These are phyloP conservation scores for Neotropicomus parvogracilis DNA, from an alignment of 1,284 basidiomycete genomes.

Conservation along the genomic window DNA sequence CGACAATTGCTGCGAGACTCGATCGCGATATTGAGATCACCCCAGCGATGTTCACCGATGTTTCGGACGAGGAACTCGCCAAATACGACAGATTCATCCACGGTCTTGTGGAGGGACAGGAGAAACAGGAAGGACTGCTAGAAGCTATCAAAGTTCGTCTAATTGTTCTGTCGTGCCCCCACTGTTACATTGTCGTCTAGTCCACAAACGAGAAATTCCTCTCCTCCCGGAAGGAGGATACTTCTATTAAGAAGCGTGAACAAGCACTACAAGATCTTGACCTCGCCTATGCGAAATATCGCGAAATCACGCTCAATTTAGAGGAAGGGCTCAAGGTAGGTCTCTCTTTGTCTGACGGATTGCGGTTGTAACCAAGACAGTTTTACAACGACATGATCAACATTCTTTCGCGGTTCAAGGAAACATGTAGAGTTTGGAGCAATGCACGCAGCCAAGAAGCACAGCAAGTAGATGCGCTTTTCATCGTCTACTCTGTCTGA, in stretches of 20 bases:
- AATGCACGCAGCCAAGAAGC: conserved; percentile 66
- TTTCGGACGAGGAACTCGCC: conserved; percentile 72
- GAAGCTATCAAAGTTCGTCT: conserved; percentile 62
- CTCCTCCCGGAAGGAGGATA: conserved; percentile 75
- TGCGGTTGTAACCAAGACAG: conserved; percentile 34
- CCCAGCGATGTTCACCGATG: conserved; percentile 82
- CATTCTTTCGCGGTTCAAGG: conserved; percentile 71
- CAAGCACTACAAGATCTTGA: conserved; percentile 84
- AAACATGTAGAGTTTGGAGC: conserved; percentile 72
- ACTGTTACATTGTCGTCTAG: conserved; percentile 37
- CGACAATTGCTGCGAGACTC: conserved; percentile 62
- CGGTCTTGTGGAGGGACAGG: conserved; percentile 58
- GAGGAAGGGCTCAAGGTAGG: conserved; percentile 83
- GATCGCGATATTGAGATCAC: conserved; percentile 69
- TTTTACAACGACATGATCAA: conserved; percentile 82
- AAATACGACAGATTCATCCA: conserved; percentile 78
- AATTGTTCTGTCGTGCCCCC: background rate
- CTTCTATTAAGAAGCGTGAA: conserved; percentile 79
- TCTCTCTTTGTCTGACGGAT: background rate
- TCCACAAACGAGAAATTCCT: conserved; percentile 74
- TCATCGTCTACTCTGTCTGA: background rate
- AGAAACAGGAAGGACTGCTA: conserved; percentile 65
- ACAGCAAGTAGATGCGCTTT: conserved; percentile 17
- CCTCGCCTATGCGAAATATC: conserved; percentile 84
- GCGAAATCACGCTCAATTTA: conserved; percentile 80